Percentiles rank a stretch among this genome's conserved stretches.
phyloP scores from a whole-genome alignment of 2,329 filamentous ascomycete genomes.

The Talaromyces marneffei region DNA sequence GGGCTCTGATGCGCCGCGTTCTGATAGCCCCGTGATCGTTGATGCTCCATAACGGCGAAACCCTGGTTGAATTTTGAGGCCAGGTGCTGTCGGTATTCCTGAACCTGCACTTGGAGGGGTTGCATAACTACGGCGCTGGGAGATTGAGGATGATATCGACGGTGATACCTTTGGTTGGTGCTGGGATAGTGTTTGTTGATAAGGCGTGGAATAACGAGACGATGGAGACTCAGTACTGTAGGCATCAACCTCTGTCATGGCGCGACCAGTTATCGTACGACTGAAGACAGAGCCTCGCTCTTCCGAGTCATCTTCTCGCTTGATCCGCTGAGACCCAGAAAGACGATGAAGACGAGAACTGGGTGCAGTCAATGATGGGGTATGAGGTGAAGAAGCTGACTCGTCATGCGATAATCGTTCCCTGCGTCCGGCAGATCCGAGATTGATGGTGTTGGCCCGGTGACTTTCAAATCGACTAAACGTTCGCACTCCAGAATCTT shows the following conservation, averaged over 20 bases:
- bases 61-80: constrained; percentile 38
- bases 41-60: constrained; percentile 35
- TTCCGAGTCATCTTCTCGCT: constrained; percentile 30
- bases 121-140: constrained; percentile 34
- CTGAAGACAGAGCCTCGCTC: constrained; percentile 26
- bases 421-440: constrained; percentile 16
- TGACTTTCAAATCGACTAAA: constrained; percentile 37
- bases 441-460: constrained; percentile 32
- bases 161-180: constrained; percentile 27
- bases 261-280: constrained; percentile 37
- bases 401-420: constrained; percentile 24
- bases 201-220: constrained; percentile 19
- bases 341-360: constrained; percentile 36
- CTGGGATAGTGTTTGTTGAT: constrained; percentile 15
- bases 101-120: constrained; percentile 22
- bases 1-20: constrained; percentile 20
- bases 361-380: constrained; percentile 25
- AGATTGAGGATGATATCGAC: constrained; percentile 29
- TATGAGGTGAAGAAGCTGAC: constrained; percentile 25
- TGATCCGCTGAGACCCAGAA: constrained; percentile 35
- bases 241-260: constrained; percentile 36
- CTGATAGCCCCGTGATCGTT: constrained; percentile 18
- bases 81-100: constrained; percentile 32
- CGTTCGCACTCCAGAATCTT: constrained; percentile 23
- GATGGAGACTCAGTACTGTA: constrained; percentile 24